These are phyloP conservation scores for Phyllosticta capitalensis DNA, from an alignment of 2,329 filamentous ascomycete species.

Conservation along the genomic window DNA sequence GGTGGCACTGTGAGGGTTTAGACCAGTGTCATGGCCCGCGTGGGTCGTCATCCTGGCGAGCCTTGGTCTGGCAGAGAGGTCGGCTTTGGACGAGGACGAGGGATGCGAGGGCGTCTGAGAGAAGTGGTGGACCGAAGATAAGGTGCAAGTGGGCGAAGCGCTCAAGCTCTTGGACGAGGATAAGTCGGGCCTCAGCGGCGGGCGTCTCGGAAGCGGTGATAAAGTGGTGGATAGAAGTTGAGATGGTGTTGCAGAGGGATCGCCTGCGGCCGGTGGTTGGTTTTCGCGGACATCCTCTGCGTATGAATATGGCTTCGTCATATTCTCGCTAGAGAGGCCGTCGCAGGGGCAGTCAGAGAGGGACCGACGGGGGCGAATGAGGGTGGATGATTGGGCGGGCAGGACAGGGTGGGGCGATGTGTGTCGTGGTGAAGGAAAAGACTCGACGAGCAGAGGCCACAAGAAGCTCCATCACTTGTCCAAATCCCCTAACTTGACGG, in stretches of 20 bases:
- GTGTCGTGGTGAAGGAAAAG: too few relatives aligned
- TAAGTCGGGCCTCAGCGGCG: not conserved
- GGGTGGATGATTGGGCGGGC: conserved; percentile 16
- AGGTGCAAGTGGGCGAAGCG: conserved; percentile 31
- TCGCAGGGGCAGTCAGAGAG: conserved; percentile 16
- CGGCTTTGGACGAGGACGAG: not conserved
- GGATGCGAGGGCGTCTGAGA: too few relatives aligned
- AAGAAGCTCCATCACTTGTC: too few relatives aligned
- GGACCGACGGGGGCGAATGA: conserved; percentile 15
- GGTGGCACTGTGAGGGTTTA: conserved; percentile 43
- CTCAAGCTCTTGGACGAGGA: conserved; percentile 29
- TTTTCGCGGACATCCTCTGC: conserved; percentile 1
- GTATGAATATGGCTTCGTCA: conserved; percentile 2
- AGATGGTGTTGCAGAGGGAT: not conserved
- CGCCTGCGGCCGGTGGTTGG: not conserved
- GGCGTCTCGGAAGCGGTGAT: conserved; percentile 14
- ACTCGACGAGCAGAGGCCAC: too few relatives aligned
- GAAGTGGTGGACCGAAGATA: conserved; percentile 21
- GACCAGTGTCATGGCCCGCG: conserved; percentile 24
- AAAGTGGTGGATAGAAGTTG: not conserved
- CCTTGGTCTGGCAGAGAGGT: not conserved
- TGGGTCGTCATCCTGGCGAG: conserved; percentile 18
- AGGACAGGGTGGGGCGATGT: too few relatives aligned
- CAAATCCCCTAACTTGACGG: too few relatives aligned
- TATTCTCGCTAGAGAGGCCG: conserved; percentile 2